A percentile compares a stretch with the other conserved stretches of the same genome.
Conservation (phyloP, 2,329 filamentous ascomycete genomes). For the Colletotrichum sp. region DNA sequence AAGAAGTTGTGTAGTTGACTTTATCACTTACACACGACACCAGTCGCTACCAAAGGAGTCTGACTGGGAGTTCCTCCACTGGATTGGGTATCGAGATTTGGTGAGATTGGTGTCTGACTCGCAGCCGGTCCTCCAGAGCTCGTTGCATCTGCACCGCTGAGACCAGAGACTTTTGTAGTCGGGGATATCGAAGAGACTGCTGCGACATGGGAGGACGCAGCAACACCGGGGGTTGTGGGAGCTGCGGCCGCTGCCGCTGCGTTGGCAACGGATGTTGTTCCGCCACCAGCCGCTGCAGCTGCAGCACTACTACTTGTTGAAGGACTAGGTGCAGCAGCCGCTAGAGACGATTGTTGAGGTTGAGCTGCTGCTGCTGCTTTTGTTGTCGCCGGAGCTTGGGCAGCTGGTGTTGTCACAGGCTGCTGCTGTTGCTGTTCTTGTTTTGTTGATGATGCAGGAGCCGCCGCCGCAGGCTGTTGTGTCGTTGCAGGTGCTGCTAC, state of each 20-base stretch:
- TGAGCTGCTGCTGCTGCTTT: background rate
- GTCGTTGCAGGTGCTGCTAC: background rate
- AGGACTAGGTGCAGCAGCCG: background rate
- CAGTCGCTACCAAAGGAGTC: conserved; percentile 3
- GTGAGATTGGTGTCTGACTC: background rate
- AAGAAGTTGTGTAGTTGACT: background rate
- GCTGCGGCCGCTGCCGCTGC: background rate
- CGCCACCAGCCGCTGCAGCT: background rate
- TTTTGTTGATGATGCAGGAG: background rate
- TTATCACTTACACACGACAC: background rate
- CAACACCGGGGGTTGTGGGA: background rate
- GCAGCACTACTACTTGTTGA: background rate
- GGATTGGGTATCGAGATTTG: background rate
- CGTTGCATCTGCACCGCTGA: background rate
- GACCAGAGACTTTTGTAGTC: background rate
- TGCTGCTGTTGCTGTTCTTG: background rate
- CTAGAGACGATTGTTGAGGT: background rate
- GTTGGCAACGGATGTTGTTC: background rate
- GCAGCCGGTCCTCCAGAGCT: background rate
- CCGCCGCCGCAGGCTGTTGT: background rate
- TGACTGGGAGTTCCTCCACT: background rate
- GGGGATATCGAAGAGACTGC: background rate
- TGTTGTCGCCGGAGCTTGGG: background rate
- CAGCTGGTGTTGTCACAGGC: background rate
- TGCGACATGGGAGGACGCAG: background rate